Evolutionary conservation across 805 yeast species (phyloP), one percentile per base, ranked within the genome.

Genomic region (Wickerhamiella sergipiensis): DNA sequence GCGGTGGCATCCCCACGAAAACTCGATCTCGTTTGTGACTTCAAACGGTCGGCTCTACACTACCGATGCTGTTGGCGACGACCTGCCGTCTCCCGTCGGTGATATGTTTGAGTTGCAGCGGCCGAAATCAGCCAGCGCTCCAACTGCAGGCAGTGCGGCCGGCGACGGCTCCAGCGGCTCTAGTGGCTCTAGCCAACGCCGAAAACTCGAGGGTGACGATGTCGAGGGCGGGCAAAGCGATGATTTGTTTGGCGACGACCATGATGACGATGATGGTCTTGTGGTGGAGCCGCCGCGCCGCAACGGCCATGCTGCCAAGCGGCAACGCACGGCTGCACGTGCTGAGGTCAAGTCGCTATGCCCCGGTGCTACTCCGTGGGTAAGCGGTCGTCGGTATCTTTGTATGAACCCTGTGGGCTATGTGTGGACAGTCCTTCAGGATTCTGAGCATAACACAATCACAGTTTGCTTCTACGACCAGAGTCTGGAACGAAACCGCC

Each of bases 321-420:
- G 18, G 15, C 43, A 21, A 12, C 18, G 15, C 15, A 43, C 23
- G n/a, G 15, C 38, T n/a, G 19, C 40, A n/a, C 19, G 19, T 6
- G 3, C 15, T n/a, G 40, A 15, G 8, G 24, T 36, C 13, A 49
- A 67, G 45, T 89, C 96, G 0, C 83, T 80, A 58, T 86, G 95
- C 2, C 84, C 86, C 1, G 97, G 97, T 1, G 77, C 83, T 6
- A 90, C 97, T 0, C 95, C 95, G 0, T 88, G 89, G 83, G 66
- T 67, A 31, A 67, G 69, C 48, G 77, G 79, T 49, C 76, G 90
- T 65, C 72, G 95, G 50, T 89, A 87, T 59, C 67, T 90, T 42
- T 79, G 87, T 19, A 85, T 89, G 74, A 85, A 85, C 58, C 71
- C 82, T 9, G 69, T 80, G 26, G 98, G 97, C 0, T 85, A 85